phyloP scores from a whole-genome alignment of 768 basidiomycete species.

The Boletus subcaerulescens region DNA sequence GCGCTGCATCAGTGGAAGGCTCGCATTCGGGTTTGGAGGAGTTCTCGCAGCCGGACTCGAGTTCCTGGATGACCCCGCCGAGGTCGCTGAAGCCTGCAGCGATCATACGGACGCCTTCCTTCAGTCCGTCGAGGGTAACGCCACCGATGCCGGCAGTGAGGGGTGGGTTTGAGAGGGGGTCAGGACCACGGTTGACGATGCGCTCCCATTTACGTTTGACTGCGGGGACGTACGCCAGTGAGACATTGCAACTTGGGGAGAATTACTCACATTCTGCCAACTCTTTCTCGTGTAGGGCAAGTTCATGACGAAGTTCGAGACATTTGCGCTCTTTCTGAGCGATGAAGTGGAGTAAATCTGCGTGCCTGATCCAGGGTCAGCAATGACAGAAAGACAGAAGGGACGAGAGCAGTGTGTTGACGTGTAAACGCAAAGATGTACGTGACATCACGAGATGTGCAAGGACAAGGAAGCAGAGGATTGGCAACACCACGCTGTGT shows the following conservation, averaged over 20 bases:
- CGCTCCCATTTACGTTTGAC: constrained; percentile 85
- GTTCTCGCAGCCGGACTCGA: not conserved
- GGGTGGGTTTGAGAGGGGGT: constrained; percentile 3
- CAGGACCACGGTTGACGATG: constrained; percentile 59
- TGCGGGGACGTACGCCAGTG: constrained; percentile 19
- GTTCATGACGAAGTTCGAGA: constrained; percentile 74
- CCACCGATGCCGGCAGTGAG: constrained; percentile 12
- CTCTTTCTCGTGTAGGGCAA: constrained; percentile 70
- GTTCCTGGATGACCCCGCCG: constrained; percentile 18
- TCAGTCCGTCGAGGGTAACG: constrained; percentile 52
- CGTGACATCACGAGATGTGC: no score
- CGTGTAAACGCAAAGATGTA: not conserved
- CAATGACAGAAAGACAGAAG: not conserved
- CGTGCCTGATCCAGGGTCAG: constrained; percentile 49
- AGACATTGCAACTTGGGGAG: not conserved
- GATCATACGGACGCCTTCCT: constrained; percentile 62
- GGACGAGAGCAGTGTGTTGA: not conserved
- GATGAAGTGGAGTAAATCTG: constrained; percentile 77
- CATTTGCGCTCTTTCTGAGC: constrained; percentile 86
- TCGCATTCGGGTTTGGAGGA: not conserved
- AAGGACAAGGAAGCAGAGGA: not conserved
- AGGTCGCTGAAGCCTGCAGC: constrained; percentile 43
- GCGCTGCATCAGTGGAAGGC: constrained; percentile 1
- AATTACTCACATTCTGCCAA: constrained; percentile 52
- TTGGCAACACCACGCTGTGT: no score